Evolutionary conservation across 805 yeast species (phyloP).

Genomic region (Saccharomycopsis schoenii): DNA sequence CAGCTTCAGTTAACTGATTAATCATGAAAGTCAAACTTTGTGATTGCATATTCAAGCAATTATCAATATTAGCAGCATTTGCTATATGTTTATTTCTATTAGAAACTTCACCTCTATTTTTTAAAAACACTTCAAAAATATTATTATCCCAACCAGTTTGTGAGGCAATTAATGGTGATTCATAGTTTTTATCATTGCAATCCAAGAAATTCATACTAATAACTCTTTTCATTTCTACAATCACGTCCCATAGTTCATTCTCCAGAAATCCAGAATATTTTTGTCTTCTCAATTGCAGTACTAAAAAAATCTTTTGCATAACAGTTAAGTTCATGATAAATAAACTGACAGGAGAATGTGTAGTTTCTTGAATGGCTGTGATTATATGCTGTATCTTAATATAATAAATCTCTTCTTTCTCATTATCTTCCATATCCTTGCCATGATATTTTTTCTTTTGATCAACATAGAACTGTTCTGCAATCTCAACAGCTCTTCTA

Average conservation of each 20-base stretch:
- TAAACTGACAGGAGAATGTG: constrained; percentile 58
- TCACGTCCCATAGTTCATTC: constrained; percentile 60
- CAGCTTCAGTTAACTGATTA: constrained; percentile 67
- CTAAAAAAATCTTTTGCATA: constrained; percentile 61
- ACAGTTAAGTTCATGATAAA: constrained; percentile 54
- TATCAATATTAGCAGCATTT: not conserved
- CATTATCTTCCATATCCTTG: constrained; percentile 17
- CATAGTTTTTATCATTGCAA: constrained; percentile 5
- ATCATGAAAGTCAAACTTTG: constrained; percentile 51
- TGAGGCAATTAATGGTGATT: not conserved
- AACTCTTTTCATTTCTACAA: constrained; percentile 62
- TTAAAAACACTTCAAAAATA: constrained; percentile 9
- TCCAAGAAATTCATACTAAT: constrained; percentile 30
- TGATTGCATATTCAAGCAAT: constrained; percentile 18
- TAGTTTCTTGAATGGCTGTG: constrained; percentile 70
- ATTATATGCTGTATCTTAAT: constrained; percentile 69
- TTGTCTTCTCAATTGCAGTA: constrained; percentile 52
- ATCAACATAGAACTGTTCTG: constrained; percentile 50
- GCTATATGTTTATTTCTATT: constrained; percentile 1
- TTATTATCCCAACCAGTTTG: not conserved
- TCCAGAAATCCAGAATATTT: constrained; percentile 66
- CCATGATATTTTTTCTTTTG: constrained; percentile 20
- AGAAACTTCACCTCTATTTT: not conserved
- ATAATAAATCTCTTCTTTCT: constrained; percentile 33
- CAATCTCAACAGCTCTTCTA: constrained; percentile 80